Evolutionary conservation across 2,329 filamentous ascomycete species (phyloP).

Genomic region (Didymella keratinophila): DNA sequence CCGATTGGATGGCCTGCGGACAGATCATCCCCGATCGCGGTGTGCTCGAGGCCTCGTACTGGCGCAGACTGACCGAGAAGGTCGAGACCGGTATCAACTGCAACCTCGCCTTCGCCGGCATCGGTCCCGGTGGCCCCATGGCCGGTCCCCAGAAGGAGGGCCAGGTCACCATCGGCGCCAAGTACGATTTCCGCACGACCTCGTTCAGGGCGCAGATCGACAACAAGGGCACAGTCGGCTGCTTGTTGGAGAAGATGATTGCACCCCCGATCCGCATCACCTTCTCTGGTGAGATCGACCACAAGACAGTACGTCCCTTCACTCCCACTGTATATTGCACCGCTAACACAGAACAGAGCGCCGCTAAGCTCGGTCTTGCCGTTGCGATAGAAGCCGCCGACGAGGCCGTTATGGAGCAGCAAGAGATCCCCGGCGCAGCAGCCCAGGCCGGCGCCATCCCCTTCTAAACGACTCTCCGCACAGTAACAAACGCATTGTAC

Average conservation of each 20-base stretch:
- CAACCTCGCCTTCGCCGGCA: constrained; percentile 79
- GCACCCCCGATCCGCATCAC: constrained; percentile 91
- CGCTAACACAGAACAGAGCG: constrained; percentile 69
- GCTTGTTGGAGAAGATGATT: constrained; percentile 93
- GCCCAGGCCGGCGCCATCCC: constrained; percentile 46
- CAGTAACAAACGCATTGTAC: constrained; percentile 31
- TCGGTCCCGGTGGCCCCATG: constrained; percentile 68
- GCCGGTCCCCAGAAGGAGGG: constrained; percentile 82
- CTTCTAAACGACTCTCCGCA: constrained; percentile 45
- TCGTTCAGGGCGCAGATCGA: constrained; percentile 97
- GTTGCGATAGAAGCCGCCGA: constrained; percentile 68
- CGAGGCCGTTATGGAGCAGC: constrained; percentile 53
- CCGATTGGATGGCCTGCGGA: constrained; percentile 91
- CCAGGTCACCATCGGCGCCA: constrained; percentile 88
- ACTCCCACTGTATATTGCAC: neutral
- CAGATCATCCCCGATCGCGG: constrained; percentile 89
- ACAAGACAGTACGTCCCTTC: constrained; percentile 78
- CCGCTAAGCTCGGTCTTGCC: constrained; percentile 91
- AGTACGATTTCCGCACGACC: constrained; percentile 97
- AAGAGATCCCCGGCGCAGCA: constrained; percentile 43
- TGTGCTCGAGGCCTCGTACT: constrained; percentile 85
- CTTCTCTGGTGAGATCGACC: constrained; percentile 96
- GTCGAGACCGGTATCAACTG: constrained; percentile 96
- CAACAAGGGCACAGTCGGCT: constrained; percentile 91
- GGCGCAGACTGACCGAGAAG: constrained; percentile 90